These are phyloP conservation scores for Fonsecaea pedrosoi DNA, from an alignment of 2,329 filamentous ascomycete genomes.

Conservation along the genomic window DNA sequence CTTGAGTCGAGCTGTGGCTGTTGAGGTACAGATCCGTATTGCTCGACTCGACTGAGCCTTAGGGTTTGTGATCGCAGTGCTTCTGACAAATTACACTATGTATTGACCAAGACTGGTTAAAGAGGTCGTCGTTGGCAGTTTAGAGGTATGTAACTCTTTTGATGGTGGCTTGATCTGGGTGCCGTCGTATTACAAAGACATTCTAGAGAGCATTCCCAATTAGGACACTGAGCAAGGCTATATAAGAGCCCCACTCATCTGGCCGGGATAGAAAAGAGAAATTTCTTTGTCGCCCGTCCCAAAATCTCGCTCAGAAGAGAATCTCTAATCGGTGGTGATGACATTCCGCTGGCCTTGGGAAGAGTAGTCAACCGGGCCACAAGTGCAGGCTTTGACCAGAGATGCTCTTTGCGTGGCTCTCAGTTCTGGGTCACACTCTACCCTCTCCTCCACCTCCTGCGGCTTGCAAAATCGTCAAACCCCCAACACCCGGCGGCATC, in stretches of 20 bases:
- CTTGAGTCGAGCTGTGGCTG: background rate
- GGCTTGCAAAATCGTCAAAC: background rate
- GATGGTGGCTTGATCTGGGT: constrained; percentile 6
- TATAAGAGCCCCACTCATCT: constrained; percentile 17
- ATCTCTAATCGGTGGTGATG: background rate
- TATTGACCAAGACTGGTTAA: constrained; percentile 6
- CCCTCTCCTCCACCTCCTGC: background rate
- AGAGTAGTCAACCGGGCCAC: background rate
- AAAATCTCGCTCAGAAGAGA: background rate
- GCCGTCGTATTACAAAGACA: constrained; percentile 11
- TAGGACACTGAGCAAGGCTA: background rate
- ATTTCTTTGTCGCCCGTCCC: background rate
- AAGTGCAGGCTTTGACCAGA: background rate
- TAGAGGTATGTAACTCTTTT: background rate
- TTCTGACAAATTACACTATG: constrained; percentile 4
- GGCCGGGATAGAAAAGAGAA: background rate
- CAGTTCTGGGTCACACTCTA: background rate
- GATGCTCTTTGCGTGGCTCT: background rate
- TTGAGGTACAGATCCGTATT: background rate
- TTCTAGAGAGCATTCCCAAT: background rate
- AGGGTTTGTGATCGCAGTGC: background rate
- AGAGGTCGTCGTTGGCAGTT: background rate
- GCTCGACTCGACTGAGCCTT: background rate
- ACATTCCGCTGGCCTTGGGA: background rate
- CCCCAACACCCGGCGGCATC: background rate